Base-by-base conservation (phyloP, 306 rosid genomes). In the Prunus padus region DNA sequence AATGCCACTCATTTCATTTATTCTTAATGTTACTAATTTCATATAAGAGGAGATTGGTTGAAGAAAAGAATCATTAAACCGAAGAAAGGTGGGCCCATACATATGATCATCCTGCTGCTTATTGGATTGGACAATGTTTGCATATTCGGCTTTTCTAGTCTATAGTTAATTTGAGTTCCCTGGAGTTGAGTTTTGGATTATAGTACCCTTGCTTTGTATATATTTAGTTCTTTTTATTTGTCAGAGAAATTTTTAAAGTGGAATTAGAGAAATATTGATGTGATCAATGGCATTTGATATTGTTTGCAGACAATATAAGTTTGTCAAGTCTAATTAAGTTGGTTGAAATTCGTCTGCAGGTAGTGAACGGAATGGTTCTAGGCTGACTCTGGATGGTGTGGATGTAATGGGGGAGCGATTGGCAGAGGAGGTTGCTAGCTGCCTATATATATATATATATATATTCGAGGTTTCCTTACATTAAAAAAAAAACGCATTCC, bases 341-440 rank as follows among this genome's bases (percentile, higher is more conserved):
- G 57, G 22, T 59, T 75, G 2, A 23, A 69, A 11, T 57, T 49
- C 14, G 8, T 60, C 76, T 84, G 65, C 91, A 96, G 99, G 99
- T 83, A 96, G 99, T 68, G 91, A 88, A 82, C 88, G 93, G 63
- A 96, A 96, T 77, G 96, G 79, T 68, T 89, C 98, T 55, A 89
- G 1, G 71, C 63, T 82, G 80, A 90, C 98, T 22, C 85, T 96
- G 47, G 98, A 96, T 49, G 99, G 99, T 28, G 98, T 96, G 76
- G 99, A 96, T 71, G 86, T 96, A 54, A 96, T 96, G 99, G 99
- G 98, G 40, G 96, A 92, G 72, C 92, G 99, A 63, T 84, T 96
- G 82, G 89, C 86, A 20, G 87, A 78, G 73, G 99, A 96, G 97
- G 98, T 94, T 79, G 61, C 75, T 84, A 5, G 69, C 59, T 69